Percentiles rank a stretch among this genome's conserved stretches.
These are phyloP conservation scores for Bretziella fagacearum DNA, from an alignment of 2,329 filamentous ascomycete genomes.

Conservation along the genomic window DNA sequence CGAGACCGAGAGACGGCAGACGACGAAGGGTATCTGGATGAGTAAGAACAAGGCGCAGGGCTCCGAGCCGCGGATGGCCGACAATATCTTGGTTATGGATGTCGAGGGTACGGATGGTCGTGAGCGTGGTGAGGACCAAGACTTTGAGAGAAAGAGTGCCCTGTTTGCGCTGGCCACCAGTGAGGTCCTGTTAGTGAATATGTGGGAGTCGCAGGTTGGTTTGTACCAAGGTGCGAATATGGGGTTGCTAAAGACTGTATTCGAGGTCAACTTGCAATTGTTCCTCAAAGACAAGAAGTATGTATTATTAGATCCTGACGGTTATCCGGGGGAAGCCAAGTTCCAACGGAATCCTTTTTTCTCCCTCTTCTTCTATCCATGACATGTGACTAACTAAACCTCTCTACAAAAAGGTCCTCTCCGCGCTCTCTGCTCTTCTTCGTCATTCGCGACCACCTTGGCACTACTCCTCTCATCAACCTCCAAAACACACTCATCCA, in stretches of 20 bases:
- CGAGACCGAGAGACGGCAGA: slow-evolving; percentile 83
- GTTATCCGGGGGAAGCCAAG: not conserved
- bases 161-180: slow-evolving; percentile 94
- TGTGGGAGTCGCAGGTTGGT: slow-evolving; percentile 98
- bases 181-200: slow-evolving; percentile 95
- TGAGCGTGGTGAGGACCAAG: slow-evolving; percentile 92
- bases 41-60: slow-evolving; percentile 72
- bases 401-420: slow-evolving; percentile 32
- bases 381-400: not conserved
- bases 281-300: slow-evolving; percentile 86
- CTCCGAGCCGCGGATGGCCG: slow-evolving; percentile 54
- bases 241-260: slow-evolving; percentile 95
- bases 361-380: not conserved
- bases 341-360: slow-evolving; percentile 1
- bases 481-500: slow-evolving; percentile 79
- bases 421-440: slow-evolving; percentile 92
- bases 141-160: slow-evolving; percentile 96
- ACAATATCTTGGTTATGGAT: slow-evolving; percentile 98
- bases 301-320: slow-evolving; percentile 28
- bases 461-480: slow-evolving; percentile 76
- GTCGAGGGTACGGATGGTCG: slow-evolving; percentile 95
- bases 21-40: slow-evolving; percentile 99
- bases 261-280: slow-evolving; percentile 93
- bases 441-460: slow-evolving; percentile 93
- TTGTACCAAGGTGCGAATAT: slow-evolving; percentile 98